These are phyloP conservation scores for Lolium perenne DNA, from an alignment of 176 grass and related monocot genomes.

Conservation along the genomic window DNA sequence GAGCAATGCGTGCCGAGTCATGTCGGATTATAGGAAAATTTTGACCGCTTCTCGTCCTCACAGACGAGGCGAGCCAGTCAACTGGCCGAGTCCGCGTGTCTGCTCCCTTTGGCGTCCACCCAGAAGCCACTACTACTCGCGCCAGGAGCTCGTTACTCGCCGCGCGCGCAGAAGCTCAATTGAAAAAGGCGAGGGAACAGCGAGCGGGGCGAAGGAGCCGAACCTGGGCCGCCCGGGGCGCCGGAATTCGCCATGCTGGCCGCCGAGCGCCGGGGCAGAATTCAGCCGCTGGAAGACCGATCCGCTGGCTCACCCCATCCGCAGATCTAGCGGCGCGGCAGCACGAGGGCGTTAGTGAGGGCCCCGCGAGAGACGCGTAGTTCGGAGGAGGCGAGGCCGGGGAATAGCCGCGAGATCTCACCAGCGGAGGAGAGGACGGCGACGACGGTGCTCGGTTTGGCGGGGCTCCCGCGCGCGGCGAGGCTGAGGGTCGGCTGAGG, in stretches of 20 bases:
- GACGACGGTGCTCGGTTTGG: not conserved
- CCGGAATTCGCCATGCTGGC: conserved; percentile 40
- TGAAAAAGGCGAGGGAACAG: not conserved
- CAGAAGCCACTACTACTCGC: not conserved
- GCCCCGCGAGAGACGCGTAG: not conserved
- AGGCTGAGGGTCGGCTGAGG: not conserved
- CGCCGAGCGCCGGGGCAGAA: not conserved
- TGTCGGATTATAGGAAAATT: conserved; percentile 32
- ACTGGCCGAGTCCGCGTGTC: conserved; percentile 31
- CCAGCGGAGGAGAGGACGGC: not conserved
- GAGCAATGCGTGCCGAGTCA: not conserved
- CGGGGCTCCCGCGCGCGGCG: not conserved
- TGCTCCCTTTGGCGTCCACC: not conserved
- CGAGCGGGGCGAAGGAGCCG: not conserved
- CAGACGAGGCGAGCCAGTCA: conserved; percentile 22
- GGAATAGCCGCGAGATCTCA: conserved; percentile 18
- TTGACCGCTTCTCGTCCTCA: not conserved
- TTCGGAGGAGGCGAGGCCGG: conserved; percentile 8
- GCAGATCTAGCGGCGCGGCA: conserved; percentile 42
- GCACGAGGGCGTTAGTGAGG: conserved; percentile 8
- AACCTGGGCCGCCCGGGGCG: conserved; percentile 39
- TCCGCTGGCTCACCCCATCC: conserved; percentile 48
- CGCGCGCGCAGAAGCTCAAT: not conserved
- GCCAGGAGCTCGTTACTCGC: not conserved
- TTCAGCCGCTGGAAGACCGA: conserved; percentile 5